Base-by-base conservation (phyloP, 2,329 filamentous ascomycete genomes). In the Pseudogymnoascus sp. region DNA sequence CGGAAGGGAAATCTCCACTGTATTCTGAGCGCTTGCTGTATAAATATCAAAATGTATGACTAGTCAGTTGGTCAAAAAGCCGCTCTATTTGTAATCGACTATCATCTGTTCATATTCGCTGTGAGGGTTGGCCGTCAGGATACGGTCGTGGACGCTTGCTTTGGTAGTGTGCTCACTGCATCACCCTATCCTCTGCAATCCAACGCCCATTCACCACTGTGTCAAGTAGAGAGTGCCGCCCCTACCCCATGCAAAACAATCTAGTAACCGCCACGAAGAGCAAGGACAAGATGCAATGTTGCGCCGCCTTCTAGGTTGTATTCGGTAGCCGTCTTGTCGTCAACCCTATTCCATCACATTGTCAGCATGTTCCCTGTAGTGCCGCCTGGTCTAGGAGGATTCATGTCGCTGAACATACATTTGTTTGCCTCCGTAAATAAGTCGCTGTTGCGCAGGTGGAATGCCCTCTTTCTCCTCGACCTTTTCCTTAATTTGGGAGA, bases 391-490 rank as follows among this genome's bases (percentile, higher is more conserved):
- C 24, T 21, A 10, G 33, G 24, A 3, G 3, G 11, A n/a, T 19
- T 7, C 50, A 35, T 16, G n/a, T 6, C 24, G 16, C 26, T 24
- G 8, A 11, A 31, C 81, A 66, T 79, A 97, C 95, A 99, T 97
- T 76, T 99, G 95, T 81, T 99, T 99, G 72, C 95, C 95, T 62
- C 93, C 92, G 74, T 89, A 97, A 73, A 99, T 99, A 68, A 99
- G 81, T 64, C 95, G 88, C 78, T 99, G 95, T 79, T 99, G 95
- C 16, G 95, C 92, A 0, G 95, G 95, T 47, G 95, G 93, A 71
- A 99, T 99, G 64, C 95, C 95, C 75, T 97, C 95, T 79, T 97
- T 97, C 81, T 99, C 95, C 78, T 99, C 95, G 63, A 99, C 95
- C 72, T 93, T 93, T 79, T 97, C 95, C 83, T 99, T 99, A 82